Base-by-base conservation (phyloP, 2,329 filamentous ascomycete genomes). In the Fusarium dlaminii region DNA sequence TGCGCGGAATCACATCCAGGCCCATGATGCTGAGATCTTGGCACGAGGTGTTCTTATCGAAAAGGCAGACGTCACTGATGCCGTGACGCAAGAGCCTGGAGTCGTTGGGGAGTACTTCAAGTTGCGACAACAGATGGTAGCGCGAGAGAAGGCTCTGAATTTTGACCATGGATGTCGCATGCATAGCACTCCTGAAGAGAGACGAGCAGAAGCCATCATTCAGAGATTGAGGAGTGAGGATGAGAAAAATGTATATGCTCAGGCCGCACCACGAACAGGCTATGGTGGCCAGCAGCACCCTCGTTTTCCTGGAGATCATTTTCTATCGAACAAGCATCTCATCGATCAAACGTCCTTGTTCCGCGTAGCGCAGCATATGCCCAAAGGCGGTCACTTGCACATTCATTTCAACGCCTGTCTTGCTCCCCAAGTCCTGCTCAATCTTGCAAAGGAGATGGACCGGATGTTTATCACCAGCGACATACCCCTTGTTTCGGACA, bases 351-450 rank as follows among this genome's bases (percentile, higher is more conserved):
- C 92, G 14, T 81, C 83, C 48, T 78, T 94, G 20, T 89, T 90
- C 74, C 74, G 84, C 34, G 86, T 92, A 32, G 88, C 90, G 11
- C 83, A 83, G 37, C 78, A 80, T 64, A 88, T 93, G 84, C 93
- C 93, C 46, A 95, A 95, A 80, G 93, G 92, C 6, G 88, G 88
- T 1, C 91, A 94, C 78, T 84, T 94, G 30, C 93, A 95, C 80
- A 88, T 94, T 30, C 93, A 95, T 80, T 94, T 93, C 85, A 95
- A 94, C 79, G 88, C 92, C n/a, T 93, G 92, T 68, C 83, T 94
- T 9, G 83, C 86, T 20, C 91, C 92, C 15, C 80, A 84, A 5
- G 86, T 90, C 10, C 83, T 94, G 27, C 84, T 94, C 18, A 81
- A 84, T 30, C 84, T 85, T 74, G 89, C 84, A 73, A 88, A 84